Evolutionary conservation across 108 stramenopile genomes (phyloP).

Genomic region (Poteriospumella lacustris): DNA sequence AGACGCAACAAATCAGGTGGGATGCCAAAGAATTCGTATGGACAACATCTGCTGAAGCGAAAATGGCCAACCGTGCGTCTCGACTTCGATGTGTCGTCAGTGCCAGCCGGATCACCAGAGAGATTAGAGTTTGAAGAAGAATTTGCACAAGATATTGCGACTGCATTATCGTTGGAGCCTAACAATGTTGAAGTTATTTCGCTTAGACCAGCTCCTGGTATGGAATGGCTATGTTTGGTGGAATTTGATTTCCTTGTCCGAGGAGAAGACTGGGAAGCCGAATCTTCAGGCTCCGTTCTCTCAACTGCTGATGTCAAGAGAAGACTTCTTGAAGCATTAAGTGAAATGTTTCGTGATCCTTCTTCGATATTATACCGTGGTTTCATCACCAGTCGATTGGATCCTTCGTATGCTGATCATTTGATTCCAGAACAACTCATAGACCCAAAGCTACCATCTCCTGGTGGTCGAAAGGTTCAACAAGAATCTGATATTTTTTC

Average conservation of each 20-base stretch:
- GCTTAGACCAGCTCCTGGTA: neutral
- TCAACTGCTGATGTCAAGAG: no score
- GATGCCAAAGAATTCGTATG: neutral
- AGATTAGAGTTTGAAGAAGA: neutral
- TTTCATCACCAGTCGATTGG: neutral
- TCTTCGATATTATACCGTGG: neutral
- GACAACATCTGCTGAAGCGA: no score
- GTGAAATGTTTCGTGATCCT: neutral
- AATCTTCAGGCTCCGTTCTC: no score
- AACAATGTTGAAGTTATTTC: neutral
- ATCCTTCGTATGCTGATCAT: slow-evolving; percentile 6
- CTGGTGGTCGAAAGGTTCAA: no score
- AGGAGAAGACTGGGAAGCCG: neutral
- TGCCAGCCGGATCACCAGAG: neutral
- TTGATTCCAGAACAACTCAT: no score
- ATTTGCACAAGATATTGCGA: no score
- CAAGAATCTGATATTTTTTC: no score
- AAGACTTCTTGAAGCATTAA: neutral
- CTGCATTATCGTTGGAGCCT: neutral
- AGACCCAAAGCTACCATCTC: no score
- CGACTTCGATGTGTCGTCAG: neutral
- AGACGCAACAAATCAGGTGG: no score
- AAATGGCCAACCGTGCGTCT: no score
- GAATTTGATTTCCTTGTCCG: neutral
- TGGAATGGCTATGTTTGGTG: neutral